Base-by-base conservation (phyloP, 768 basidiomycete genomes). In the Lanmaoa rubissima region DNA sequence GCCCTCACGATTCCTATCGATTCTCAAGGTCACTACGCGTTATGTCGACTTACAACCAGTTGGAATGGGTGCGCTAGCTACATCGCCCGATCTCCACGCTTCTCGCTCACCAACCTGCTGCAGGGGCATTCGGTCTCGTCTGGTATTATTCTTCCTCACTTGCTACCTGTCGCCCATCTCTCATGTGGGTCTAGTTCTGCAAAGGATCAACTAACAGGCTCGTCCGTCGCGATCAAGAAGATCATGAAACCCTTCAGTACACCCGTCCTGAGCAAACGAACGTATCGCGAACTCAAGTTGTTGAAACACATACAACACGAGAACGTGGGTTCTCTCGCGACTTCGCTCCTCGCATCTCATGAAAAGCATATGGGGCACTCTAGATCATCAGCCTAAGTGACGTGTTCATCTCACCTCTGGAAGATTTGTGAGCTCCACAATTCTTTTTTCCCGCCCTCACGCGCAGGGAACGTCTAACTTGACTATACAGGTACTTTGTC, bases 161-260 rank as follows among this genome's bases (percentile, higher is more conserved):
- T 42, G 4, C 45, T 21, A 8, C 24, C 16, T 40, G 2, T 24
- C 16, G 9, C 21, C 36, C 48, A 11, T 31, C 19, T 34, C 62
- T 71, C 49, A 71, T 52, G 40, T 34, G 17, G 52, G 38, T 56
- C 40, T 64, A 96, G 94, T 67, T 95, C 94, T 17, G 90, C 93
- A 35, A 95, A 94, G 74, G 92, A 96, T 73, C 95, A 98, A 74
- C 84, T 98, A 53, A 96, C 94, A 10, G 90, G 86, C 41, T 84
- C 93, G 45, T 90, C 92, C 17, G 95, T 96, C 55, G 97, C 97
- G 68, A 95, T 99, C 79, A 99, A 99, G 85, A 98, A 98, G 86
- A 99, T 98, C 79, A 98, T 98, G 96, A 99, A 99, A 74, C 97
- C 97, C 8, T 99, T 99, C 78, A 92, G 90, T 71, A 98, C 97